Conservation (phyloP, 2,329 filamentous ascomycete genomes). For the Penicillium fuscoglaucum region DNA sequence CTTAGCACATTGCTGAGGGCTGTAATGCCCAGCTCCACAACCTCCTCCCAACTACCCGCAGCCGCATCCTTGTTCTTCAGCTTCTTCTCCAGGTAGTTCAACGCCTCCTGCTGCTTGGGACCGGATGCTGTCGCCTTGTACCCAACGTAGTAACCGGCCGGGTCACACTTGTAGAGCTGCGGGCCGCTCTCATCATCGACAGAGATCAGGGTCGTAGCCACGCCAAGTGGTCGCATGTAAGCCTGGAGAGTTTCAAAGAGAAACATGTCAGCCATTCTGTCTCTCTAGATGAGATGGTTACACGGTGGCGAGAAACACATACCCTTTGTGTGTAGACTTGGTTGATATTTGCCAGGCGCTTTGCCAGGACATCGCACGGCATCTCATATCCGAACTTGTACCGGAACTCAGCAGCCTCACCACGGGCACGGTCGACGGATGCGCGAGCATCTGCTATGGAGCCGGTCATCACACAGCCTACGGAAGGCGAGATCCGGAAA, state of each 20-base stretch:
- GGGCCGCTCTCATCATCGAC: conserved; percentile 89
- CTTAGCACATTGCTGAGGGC: conserved; percentile 94
- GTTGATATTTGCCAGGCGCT: conserved; percentile 97
- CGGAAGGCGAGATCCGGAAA: conserved; percentile 92
- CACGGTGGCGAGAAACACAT: conserved; percentile 35
- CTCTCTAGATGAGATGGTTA: not conserved
- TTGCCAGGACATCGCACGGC: conserved; percentile 94
- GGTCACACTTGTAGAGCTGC: conserved; percentile 97
- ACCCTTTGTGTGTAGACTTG: conserved; percentile 99
- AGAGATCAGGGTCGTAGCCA: conserved; percentile 92
- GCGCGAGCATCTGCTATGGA: conserved; percentile 97
- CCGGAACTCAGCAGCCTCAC: conserved; percentile 94
- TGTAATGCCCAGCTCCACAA: conserved; percentile 94
- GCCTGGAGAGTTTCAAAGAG: conserved; percentile 55
- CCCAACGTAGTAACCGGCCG: conserved; percentile 94
- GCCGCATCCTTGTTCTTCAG: conserved; percentile 98
- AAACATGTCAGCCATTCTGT: conserved; percentile 5
- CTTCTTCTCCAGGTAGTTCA: conserved; percentile 99
- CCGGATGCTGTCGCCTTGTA: conserved; percentile 98
- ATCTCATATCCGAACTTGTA: conserved; percentile 99
- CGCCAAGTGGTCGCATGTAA: conserved; percentile 96
- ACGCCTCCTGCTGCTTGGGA: conserved; percentile 96
- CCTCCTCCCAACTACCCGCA: conserved; percentile 92
- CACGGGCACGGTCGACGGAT: conserved; percentile 86
- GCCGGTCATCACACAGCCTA: conserved; percentile 97